phyloP scores from a whole-genome alignment of 371 early-diverging fungal species.

The Paramicrosporidium saccamoebae region DNA sequence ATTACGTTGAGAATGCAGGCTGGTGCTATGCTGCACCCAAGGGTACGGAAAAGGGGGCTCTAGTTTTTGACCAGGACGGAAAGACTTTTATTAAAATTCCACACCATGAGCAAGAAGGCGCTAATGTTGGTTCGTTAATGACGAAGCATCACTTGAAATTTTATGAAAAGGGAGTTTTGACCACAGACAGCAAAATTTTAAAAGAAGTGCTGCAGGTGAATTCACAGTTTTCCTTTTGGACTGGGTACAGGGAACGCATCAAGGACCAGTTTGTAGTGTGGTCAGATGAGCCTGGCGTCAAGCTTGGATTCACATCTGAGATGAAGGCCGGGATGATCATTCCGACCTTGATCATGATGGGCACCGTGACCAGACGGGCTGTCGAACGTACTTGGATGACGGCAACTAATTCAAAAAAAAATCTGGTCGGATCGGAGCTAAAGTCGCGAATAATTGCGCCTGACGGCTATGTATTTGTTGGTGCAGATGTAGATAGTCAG shows the following conservation, averaged over 20 bases:
- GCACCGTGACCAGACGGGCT: slow-evolving; percentile 76
- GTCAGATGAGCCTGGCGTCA: slow-evolving; percentile 10
- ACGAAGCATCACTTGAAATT: slow-evolving; percentile 32
- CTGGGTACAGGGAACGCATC: slow-evolving; percentile 45
- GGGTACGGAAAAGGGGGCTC: slow-evolving; percentile 1
- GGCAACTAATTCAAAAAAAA: slow-evolving; percentile 63
- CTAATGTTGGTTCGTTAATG: slow-evolving; percentile 54
- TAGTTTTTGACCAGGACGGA: slow-evolving; percentile 5
- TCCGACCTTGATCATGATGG: slow-evolving; percentile 69
- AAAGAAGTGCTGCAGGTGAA: slow-evolving; percentile 38
- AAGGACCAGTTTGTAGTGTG: slow-evolving; percentile 52
- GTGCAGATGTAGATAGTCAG: slow-evolving; percentile 88
- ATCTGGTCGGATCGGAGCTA: slow-evolving; percentile 71
- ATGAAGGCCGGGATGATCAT: slow-evolving; percentile 37
- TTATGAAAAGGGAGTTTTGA: slow-evolving; percentile 41
- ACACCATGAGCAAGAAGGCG: slow-evolving; percentile 46
- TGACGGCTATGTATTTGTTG: slow-evolving; percentile 41
- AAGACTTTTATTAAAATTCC: slow-evolving; percentile 32
- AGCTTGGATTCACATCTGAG: slow-evolving; percentile 1
- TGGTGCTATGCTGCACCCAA: slow-evolving; percentile 46
- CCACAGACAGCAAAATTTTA: slow-evolving; percentile 29
- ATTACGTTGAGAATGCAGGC: slow-evolving; percentile 18
- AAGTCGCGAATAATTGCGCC: slow-evolving; percentile 63
- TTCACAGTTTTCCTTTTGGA: slow-evolving; percentile 66
- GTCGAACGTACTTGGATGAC: slow-evolving; percentile 87